These are phyloP conservation scores for Termitomyces heimii DNA, from an alignment of 768 basidiomycete genomes.

Conservation along the genomic window DNA sequence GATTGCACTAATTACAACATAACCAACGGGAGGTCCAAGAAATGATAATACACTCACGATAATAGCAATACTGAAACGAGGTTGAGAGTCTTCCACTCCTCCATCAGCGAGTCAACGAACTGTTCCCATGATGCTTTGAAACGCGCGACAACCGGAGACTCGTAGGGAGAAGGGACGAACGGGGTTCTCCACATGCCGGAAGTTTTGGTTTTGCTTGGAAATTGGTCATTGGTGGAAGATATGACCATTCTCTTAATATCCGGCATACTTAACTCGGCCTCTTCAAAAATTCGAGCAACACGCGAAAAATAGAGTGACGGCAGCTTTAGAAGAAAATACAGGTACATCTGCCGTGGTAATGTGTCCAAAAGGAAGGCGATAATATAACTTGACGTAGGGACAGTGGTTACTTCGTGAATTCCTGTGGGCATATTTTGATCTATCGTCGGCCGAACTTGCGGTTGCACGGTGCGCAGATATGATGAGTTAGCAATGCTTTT, in stretches of 20 bases:
- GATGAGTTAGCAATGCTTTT: neutral
- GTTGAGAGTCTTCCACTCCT: slow-evolving; percentile 19
- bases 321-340: slow-evolving; percentile 43
- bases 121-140: slow-evolving; percentile 28
- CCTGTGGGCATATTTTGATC: neutral
- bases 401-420: neutral
- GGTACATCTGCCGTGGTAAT: slow-evolving; percentile 23
- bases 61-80: slow-evolving; percentile 15
- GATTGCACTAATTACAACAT: slow-evolving; percentile 11
- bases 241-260: slow-evolving; percentile 44
- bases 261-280: slow-evolving; percentile 52
- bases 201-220: neutral
- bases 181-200: neutral
- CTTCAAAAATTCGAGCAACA: slow-evolving; percentile 57
- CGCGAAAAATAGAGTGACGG: slow-evolving; percentile 64
- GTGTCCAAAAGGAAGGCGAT: slow-evolving; percentile 16
- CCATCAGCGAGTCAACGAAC: slow-evolving; percentile 16
- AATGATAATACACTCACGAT: slow-evolving; percentile 9
- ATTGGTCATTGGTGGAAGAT: neutral
- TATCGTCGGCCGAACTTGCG: neutral
- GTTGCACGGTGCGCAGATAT: neutral
- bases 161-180: neutral
- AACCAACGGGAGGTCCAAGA: neutral
- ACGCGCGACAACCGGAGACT: slow-evolving; percentile 28
- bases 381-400: neutral